phyloP scores from a whole-genome alignment of 1,284 basidiomycete genomes.

The Ceratobasidium sp. region DNA sequence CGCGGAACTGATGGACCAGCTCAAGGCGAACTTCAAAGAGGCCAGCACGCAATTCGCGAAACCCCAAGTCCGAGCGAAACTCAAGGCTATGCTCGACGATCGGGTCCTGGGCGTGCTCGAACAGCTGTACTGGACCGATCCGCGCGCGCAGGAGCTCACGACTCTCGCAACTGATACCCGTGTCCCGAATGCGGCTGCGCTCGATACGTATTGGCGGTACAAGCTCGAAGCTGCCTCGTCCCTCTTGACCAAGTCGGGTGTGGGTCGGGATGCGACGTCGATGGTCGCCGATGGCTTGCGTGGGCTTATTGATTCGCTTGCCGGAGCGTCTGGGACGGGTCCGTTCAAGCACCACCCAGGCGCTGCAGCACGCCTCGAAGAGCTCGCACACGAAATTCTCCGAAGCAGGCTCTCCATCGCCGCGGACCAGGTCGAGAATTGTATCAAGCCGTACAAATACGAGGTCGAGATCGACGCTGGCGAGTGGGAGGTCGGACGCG shows the following conservation, averaged over 20 bases:
- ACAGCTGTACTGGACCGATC: conserved; percentile 96
- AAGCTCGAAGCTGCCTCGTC: conserved; percentile 94
- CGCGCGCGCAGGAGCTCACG: conserved; percentile 79
- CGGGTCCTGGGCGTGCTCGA: conserved; percentile 97
- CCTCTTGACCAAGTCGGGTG: conserved; percentile 93
- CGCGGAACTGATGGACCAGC: conserved; percentile 92
- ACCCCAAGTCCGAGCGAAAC: conserved; percentile 85
- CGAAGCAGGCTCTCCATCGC: conserved; percentile 92
- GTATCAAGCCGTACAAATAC: conserved; percentile 99
- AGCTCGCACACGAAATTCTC: conserved; percentile 92
- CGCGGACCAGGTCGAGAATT: conserved; percentile 99
- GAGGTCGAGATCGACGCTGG: conserved; percentile 88
- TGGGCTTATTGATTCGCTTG: conserved; percentile 87
- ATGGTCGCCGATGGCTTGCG: conserved; percentile 96
- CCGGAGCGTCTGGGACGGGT: conserved; percentile 59
- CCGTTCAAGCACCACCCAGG: conserved; percentile 92
- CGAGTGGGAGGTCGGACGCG: conserved; percentile 91
- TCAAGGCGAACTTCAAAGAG: conserved; percentile 92
- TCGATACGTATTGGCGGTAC: conserved; percentile 95
- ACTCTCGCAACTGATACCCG: conserved; percentile 76
- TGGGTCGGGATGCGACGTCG: conserved; percentile 93
- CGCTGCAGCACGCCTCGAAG: conserved; percentile 86
- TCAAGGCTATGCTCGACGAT: conserved; percentile 94
- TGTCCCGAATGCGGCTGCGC: conserved; percentile 72
- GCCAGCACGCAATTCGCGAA: conserved; percentile 88